These are phyloP conservation scores for Stephania cephalantha DNA, from an alignment of 164 flowering plant species.

Conservation along the genomic window DNA sequence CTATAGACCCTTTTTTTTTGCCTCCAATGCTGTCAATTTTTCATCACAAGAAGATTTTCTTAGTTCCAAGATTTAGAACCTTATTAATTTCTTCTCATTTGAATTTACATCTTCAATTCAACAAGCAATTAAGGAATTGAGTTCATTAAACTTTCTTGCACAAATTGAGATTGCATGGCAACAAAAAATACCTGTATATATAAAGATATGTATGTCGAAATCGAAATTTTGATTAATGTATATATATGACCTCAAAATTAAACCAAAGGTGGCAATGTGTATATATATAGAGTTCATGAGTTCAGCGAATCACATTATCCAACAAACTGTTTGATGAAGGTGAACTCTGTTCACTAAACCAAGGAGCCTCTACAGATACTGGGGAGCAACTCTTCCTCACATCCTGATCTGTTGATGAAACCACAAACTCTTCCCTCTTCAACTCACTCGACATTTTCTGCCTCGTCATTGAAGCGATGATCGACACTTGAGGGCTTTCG, in stretches of 20 bases:
- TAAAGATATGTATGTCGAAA: no score
- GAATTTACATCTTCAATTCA: no score
- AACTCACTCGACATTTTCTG: conserved; percentile 19
- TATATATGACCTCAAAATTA: no score
- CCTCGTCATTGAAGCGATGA: conserved; percentile 2
- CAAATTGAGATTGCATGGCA: no score
- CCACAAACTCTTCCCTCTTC: conserved; percentile 18
- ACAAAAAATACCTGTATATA: no score
- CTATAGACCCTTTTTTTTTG: no score
- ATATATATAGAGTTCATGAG: not conserved
- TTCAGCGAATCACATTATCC: conserved; percentile 37
- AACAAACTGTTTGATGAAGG: conserved; percentile 82
- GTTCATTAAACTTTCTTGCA: no score
- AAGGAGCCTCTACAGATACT: conserved; percentile 68
- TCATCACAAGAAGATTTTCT: not conserved
- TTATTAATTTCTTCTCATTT: no score
- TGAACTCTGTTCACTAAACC: conserved; percentile 82
- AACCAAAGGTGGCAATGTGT: not conserved
- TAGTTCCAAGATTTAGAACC: not conserved
- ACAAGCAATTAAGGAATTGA: no score
- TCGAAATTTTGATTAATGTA: no score
- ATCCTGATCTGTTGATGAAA: conserved; percentile 24
- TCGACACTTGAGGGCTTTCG: not conserved
- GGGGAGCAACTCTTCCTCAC: conserved; percentile 47
- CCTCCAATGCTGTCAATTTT: not conserved